Conservation (phyloP, 23 red algal genomes). For the Cyanidioschyzon merolae region DNA sequence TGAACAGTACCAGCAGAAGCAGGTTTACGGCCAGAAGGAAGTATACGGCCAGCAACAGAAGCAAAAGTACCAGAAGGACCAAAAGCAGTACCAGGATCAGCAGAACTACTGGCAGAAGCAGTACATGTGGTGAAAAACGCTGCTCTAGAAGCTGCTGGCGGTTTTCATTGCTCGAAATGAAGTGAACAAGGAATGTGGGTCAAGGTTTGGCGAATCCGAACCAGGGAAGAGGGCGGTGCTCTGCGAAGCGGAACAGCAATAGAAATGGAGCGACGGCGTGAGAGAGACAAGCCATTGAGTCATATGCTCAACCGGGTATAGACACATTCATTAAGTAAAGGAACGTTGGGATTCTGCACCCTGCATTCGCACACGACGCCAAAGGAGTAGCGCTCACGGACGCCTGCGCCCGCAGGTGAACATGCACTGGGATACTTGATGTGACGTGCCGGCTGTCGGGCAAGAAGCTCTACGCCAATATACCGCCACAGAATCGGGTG, state of each 20-base stretch:
- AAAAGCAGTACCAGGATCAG: background rate
- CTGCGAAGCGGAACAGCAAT: too few species aligned
- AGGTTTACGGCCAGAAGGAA: background rate
- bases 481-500: too few species aligned
- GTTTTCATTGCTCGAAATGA: too few species aligned
- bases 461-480: too few species aligned
- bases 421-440: too few species aligned
- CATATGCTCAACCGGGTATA: background rate
- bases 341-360: background rate
- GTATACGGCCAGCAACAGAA: background rate
- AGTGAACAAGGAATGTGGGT: too few species aligned
- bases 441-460: too few species aligned
- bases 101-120: background rate
- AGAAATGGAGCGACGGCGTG: too few species aligned
- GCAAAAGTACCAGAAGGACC: background rate
- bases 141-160: too few species aligned
- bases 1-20: slow-evolving; percentile 12
- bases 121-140: too few species aligned
- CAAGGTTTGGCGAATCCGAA: too few species aligned
- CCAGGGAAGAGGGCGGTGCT: too few species aligned
- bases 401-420: background rate
- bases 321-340: background rate
- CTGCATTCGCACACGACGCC: background rate
- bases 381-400: background rate
- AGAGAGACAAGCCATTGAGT: background rate